Base-by-base conservation (phyloP, 1,139 yeast genomes). In the Pichia sp. region DNA sequence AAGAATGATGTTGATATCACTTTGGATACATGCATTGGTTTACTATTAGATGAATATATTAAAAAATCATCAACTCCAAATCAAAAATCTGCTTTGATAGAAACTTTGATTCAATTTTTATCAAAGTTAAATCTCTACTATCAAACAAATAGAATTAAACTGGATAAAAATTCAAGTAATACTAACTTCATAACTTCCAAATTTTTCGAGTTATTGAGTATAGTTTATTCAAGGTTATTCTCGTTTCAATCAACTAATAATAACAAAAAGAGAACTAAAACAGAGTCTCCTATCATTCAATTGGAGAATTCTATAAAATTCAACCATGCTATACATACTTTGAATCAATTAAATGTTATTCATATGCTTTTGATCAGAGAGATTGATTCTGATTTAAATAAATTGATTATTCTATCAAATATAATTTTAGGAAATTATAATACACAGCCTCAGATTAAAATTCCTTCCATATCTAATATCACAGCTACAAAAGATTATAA, bases 331-430 rank as follows among this genome's bases (percentile, higher is more conserved):
- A 40, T 49, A 2, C 44, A 48, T 18, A 42, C 50, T 2, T 39
- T 55, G 15, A 52, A 49, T 35, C 61, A 59, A 22, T 35, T 60
- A 15, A 53, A 53, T 10, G 31, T 49, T 9, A 40, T 60, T 14
- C 60, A 55, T 39, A 28, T 40, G 12, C 55, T 55, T 22, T 37
- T 59, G 19, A 43, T 58, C 14, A 46, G 47, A 15, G 61, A 59
- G 38, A 39, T 59, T 1, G 62, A 54, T 28, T 55, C 59, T 24
- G 64, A 60, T 40, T 45, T 50, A 28, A 59, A 60, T 31, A 52
- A 53, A 39, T 43, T 58, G 26, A 58, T 58, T 14, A 41, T 57
- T 24, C 39, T 58, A 11, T 51, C 53, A 14, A 56, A 54, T 23
- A n/a, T 57, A 4, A 43, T 50, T 12, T 46, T 51, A 28, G 52